Evolutionary conservation across 2,329 filamentous ascomycete species (phyloP).

Genomic region (Xylaria sp.): DNA sequence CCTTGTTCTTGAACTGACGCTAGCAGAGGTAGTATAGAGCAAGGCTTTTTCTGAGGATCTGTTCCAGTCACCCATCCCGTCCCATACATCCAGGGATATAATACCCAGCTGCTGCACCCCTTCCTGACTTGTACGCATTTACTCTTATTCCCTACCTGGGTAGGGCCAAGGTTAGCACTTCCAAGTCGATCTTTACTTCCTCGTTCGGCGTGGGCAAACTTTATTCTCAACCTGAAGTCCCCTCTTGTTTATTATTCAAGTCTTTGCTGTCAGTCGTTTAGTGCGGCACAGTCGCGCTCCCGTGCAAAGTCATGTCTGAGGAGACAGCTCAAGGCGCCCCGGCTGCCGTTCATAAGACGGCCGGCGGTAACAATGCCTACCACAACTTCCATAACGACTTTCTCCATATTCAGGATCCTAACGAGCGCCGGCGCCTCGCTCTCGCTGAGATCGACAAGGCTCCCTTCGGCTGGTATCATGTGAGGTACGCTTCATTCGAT

Average conservation of each 20-base stretch:
- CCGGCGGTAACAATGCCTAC: conserved; percentile 76
- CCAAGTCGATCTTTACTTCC: conserved; percentile 1
- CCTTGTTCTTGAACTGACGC: conserved; percentile 1
- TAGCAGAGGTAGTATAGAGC: not conserved
- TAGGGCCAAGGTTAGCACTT: conserved; percentile 4
- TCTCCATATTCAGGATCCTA: conserved; percentile 72
- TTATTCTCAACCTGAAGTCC: conserved; percentile 1
- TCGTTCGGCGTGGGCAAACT: conserved; percentile 3
- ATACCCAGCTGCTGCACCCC: conserved; percentile 27
- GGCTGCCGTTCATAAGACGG: conserved; percentile 57
- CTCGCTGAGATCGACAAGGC: conserved; percentile 86
- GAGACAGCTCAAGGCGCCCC: conserved; percentile 28
- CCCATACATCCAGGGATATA: conserved; percentile 23
- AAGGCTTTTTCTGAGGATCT: conserved; percentile 19
- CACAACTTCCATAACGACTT: conserved; percentile 84
- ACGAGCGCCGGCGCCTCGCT: conserved; percentile 81
- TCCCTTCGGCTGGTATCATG: conserved; percentile 86
- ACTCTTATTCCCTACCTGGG: conserved; percentile 11
- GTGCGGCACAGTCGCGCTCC: not conserved
- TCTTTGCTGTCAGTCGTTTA: not conserved
- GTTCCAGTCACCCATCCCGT: not conserved
- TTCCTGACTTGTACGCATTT: conserved; percentile 14
- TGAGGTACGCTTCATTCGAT: conserved; percentile 55
- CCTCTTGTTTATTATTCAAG: not conserved
- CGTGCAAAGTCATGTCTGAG: conserved; percentile 40